Conservation (phyloP, 2,329 filamentous ascomycete species). For the Aphanocladium album region DNA sequence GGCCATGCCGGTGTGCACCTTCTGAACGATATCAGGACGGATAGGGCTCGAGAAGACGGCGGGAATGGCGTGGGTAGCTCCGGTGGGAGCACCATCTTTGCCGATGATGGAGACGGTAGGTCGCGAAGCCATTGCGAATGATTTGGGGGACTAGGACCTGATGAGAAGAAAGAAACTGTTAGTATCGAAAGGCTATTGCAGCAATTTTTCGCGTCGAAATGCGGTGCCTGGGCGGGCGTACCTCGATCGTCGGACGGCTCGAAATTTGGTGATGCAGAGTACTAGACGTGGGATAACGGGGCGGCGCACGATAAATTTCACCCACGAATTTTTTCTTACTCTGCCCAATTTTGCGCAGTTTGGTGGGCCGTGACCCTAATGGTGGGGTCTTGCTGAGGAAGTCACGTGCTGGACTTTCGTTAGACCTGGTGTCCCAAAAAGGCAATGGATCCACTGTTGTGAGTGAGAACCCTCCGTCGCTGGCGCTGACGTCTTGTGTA, state of each 20-base stretch:
- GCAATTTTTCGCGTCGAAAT: not conserved
- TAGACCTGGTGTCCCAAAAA: not conserved
- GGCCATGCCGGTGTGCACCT: constrained; percentile 97
- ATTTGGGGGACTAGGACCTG: constrained; percentile 32
- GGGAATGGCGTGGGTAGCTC: constrained; percentile 85
- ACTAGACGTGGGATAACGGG: constrained; percentile 21
- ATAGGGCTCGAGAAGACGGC: constrained; percentile 97
- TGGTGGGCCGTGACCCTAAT: constrained; percentile 40
- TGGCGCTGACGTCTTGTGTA: too few species aligned
- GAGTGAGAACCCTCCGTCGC: too few species aligned
- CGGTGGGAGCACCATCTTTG: constrained; percentile 89
- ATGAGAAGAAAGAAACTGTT: not conserved
- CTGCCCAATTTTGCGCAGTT: constrained; percentile 19
- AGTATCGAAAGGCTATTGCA: not conserved
- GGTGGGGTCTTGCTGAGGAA: constrained; percentile 14
- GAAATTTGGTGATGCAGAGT: constrained; percentile 32
- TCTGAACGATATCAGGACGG: constrained; percentile 98
- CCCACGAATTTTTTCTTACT: constrained; percentile 5
- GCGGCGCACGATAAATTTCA: constrained; percentile 31
- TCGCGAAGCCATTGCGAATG: constrained; percentile 78
- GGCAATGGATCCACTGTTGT: not conserved
- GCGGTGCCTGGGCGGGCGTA: constrained; percentile 20
- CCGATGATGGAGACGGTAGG: constrained; percentile 96
- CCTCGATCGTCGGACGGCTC: constrained; percentile 38
- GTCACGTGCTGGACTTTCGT: not conserved